Conservation (phyloP, 192 early-diverging fungal species). For the Helicostylum pulchrum region DNA sequence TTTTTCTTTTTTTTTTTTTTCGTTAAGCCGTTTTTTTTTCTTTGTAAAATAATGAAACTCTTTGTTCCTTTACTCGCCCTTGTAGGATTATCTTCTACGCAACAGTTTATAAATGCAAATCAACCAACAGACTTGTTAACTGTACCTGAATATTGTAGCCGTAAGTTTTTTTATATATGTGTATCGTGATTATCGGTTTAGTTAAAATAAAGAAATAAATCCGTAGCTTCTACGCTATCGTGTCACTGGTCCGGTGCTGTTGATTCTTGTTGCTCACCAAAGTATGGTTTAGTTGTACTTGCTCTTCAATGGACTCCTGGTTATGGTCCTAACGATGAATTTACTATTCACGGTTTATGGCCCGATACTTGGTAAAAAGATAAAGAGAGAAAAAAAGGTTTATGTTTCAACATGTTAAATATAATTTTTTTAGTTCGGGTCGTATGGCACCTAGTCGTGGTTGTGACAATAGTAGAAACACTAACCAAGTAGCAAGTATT, state of each 20-base stretch:
- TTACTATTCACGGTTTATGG: conserved; percentile 43
- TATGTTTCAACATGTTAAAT: neutral
- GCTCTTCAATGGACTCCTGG: conserved; percentile 33
- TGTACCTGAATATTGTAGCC: conserved; percentile 5
- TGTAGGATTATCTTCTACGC: neutral
- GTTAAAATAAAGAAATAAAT: too few species aligned
- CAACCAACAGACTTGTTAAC: neutral
- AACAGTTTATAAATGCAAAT: neutral
- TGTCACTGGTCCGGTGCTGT: conserved; percentile 32
- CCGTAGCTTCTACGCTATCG: conserved; percentile 21
- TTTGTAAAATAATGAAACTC: neutral
- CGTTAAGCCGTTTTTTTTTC: too few species aligned
- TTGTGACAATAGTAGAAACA: conserved; percentile 63
- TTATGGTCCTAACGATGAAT: conserved; percentile 36
- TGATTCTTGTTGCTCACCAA: conserved; percentile 32
- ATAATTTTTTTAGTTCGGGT: conserved; percentile 29
- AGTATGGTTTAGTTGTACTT: conserved; percentile 33
- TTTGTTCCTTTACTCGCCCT: neutral
- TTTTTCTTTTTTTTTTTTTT: neutral
- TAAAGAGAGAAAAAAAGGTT: neutral
- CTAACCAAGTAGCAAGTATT: conserved; percentile 54
- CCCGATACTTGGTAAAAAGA: conserved; percentile 42
- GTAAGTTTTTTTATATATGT: neutral
- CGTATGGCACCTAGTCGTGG: conserved; percentile 40
- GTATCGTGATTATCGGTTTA: neutral